Evolutionary conservation across 495 filamentous ascomycete species (phyloP).

Genomic region (Penicillium robsamsonii): DNA sequence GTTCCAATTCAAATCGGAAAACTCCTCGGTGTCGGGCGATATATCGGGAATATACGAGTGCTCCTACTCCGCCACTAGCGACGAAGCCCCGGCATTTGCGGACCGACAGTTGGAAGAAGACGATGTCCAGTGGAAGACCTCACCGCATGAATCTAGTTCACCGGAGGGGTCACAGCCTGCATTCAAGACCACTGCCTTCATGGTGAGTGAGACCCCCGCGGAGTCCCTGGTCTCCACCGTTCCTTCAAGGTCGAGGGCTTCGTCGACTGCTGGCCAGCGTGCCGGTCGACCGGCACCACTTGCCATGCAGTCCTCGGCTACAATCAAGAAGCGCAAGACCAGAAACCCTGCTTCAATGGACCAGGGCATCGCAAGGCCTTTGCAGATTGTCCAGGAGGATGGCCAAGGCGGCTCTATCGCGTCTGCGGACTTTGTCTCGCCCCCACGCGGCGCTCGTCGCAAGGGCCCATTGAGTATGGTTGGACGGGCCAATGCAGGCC

Average conservation of each 20-base stretch:
- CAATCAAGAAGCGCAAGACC: conserved; percentile 45
- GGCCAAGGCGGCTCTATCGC: conserved; percentile 47
- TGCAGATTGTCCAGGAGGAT: conserved; percentile 51
- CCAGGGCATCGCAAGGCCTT: conserved; percentile 32
- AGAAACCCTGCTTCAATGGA: conserved; percentile 34
- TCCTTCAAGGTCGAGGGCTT: conserved; percentile 29
- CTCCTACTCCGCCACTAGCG: conserved; percentile 39
- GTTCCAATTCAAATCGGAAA: conserved; percentile 44
- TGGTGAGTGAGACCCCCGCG: conserved; percentile 39
- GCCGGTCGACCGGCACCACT: conserved; percentile 32
- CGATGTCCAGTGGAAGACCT: conserved; percentile 32
- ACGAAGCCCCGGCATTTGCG: conserved; percentile 33
- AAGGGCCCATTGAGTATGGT: conserved; percentile 47
- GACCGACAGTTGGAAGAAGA: conserved; percentile 36
- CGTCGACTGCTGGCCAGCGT: conserved; percentile 30
- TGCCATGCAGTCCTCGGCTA: conserved; percentile 37
- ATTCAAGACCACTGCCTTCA: conserved; percentile 37
- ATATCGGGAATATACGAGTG: conserved; percentile 36
- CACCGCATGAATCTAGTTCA: conserved; percentile 26
- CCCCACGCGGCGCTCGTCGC: conserved; percentile 46
- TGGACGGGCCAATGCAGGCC: conserved; percentile 45
- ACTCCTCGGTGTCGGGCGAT: conserved; percentile 42
- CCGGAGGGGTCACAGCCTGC: conserved; percentile 27
- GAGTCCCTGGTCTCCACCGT: conserved; percentile 33
- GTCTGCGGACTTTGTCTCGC: conserved; percentile 49